These are phyloP conservation scores for Plasmodium berghei DNA, from an alignment of 169 alveolate genomes.

Conservation along the genomic window DNA sequence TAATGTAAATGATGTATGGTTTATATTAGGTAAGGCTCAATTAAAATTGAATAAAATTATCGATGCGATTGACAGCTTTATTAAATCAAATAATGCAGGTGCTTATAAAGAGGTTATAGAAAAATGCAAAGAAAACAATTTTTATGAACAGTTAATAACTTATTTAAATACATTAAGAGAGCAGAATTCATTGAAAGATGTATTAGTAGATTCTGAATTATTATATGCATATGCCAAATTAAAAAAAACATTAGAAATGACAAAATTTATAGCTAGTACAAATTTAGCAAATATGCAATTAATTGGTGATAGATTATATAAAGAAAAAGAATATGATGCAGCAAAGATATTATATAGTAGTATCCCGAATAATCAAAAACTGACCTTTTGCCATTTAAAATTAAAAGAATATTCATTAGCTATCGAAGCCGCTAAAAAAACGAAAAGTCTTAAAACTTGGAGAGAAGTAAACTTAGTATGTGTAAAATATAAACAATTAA, in stretches of 20 bases:
- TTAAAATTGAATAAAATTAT: slow-evolving; percentile 88
- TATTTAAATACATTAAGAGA: slow-evolving; percentile 79
- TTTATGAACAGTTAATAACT: slow-evolving; percentile 80
- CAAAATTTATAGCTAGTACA: slow-evolving; percentile 60
- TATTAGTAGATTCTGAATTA: slow-evolving; percentile 70
- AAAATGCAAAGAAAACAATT: slow-evolving; percentile 77
- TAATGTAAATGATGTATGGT: slow-evolving; percentile 93
- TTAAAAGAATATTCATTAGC: slow-evolving; percentile 96
- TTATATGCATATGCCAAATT: slow-evolving; percentile 75
- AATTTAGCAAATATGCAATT: slow-evolving; percentile 79
- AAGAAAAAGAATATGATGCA: slow-evolving; percentile 89
- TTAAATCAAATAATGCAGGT: slow-evolving; percentile 78
- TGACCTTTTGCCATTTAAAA: slow-evolving; percentile 96
- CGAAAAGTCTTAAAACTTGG: slow-evolving; percentile 96
- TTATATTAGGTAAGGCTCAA: slow-evolving; percentile 96
- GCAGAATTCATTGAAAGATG: slow-evolving; percentile 74
- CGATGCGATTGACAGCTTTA: slow-evolving; percentile 96
- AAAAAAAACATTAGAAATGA: slow-evolving; percentile 71
- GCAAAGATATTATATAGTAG: slow-evolving; percentile 96
- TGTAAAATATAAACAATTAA: slow-evolving; percentile 87
- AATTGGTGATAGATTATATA: slow-evolving; percentile 83
- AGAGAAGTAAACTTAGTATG: slow-evolving; percentile 96
- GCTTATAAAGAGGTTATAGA: slow-evolving; percentile 75
- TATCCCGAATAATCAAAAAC: slow-evolving; percentile 96
- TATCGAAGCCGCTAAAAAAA: slow-evolving; percentile 98